phyloP scores from a whole-genome alignment of 805 yeast genomes.

The Monosporozyma aerobia region DNA sequence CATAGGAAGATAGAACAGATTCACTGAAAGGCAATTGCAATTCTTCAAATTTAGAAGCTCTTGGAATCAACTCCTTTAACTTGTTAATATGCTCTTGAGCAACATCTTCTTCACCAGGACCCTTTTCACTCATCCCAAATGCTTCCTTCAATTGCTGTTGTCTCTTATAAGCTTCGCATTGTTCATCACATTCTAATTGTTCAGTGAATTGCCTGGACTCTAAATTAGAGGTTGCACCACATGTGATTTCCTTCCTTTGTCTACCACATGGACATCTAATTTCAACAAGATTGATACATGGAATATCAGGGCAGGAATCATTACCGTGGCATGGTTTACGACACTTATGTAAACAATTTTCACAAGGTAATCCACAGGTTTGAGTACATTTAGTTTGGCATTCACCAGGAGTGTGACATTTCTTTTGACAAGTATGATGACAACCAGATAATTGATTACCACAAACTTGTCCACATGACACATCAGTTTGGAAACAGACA shows the following conservation, averaged over 20 bases:
- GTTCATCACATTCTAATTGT: constrained; percentile 54
- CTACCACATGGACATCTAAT: constrained; percentile 62
- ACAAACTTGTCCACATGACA: constrained; percentile 64
- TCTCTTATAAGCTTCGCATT: constrained; percentile 53
- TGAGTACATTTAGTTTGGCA: constrained; percentile 54
- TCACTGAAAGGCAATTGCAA: constrained; percentile 36
- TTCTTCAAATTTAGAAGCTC: constrained; percentile 22
- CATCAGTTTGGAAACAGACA: constrained; percentile 58
- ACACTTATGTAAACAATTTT: constrained; percentile 63
- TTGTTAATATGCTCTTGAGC: constrained; percentile 6
- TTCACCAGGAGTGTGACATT: constrained; percentile 49
- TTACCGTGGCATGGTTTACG: constrained; percentile 55
- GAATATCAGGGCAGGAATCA: constrained; percentile 42
- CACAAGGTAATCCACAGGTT: constrained; percentile 44
- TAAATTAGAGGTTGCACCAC: constrained; percentile 42
- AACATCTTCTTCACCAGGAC: background rate
- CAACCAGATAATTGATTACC: constrained; percentile 41
- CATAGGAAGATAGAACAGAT: constrained; percentile 37
- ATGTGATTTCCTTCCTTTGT: constrained; percentile 36
- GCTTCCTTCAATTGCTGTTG: constrained; percentile 57
- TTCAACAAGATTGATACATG: constrained; percentile 43
- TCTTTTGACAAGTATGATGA: constrained; percentile 41
- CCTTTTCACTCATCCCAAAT: constrained; percentile 31
- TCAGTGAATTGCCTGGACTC: constrained; percentile 30
- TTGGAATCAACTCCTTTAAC: constrained; percentile 15